Conservation (phyloP, 371 early-diverging fungal genomes). For the Dinochytrium kinnereticum region DNA sequence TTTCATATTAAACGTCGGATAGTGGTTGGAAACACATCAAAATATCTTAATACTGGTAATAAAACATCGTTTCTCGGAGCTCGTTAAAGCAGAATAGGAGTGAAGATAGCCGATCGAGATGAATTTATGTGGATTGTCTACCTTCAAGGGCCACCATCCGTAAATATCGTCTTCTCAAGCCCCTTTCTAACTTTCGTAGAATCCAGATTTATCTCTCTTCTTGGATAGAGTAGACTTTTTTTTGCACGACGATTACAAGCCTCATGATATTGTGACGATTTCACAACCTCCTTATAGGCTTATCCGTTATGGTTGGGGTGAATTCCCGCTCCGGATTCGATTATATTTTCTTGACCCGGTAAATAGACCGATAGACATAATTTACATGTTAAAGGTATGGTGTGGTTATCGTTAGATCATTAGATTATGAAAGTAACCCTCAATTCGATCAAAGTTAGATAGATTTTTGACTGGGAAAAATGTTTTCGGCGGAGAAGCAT, state of each 20-base stretch:
- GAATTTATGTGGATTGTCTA: slow-evolving; percentile 93
- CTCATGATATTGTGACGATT: slow-evolving; percentile 85
- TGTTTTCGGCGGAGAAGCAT: slow-evolving; percentile 72
- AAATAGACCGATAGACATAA: slow-evolving; percentile 85
- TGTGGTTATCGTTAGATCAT: too few species aligned
- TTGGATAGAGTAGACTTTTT: slow-evolving; percentile 81
- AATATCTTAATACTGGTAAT: slow-evolving; percentile 67
- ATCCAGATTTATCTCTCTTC: slow-evolving; percentile 65
- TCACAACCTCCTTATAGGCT: slow-evolving; percentile 79
- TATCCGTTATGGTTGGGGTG: slow-evolving; percentile 91
- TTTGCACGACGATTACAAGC: slow-evolving; percentile 89
- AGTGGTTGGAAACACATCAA: slow-evolving; percentile 86
- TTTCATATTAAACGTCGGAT: slow-evolving; percentile 84
- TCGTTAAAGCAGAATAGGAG: slow-evolving; percentile 38
- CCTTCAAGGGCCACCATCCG: slow-evolving; percentile 65
- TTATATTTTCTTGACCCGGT: slow-evolving; percentile 76
- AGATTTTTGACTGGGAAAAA: slow-evolving; percentile 70
- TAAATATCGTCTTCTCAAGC: slow-evolving; percentile 12
- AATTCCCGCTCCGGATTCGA: slow-evolving; percentile 86
- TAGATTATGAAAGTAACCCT: slow-evolving; percentile 2
- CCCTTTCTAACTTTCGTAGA: slow-evolving; percentile 15
- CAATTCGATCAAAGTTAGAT: slow-evolving; percentile 64
- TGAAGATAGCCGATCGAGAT: slow-evolving; percentile 67
- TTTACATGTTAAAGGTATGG: slow-evolving; percentile 83
- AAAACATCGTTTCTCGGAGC: neutral